Evolutionary conservation across 1,284 basidiomycete species (phyloP).

Genomic region (Meira miltonrushii): DNA sequence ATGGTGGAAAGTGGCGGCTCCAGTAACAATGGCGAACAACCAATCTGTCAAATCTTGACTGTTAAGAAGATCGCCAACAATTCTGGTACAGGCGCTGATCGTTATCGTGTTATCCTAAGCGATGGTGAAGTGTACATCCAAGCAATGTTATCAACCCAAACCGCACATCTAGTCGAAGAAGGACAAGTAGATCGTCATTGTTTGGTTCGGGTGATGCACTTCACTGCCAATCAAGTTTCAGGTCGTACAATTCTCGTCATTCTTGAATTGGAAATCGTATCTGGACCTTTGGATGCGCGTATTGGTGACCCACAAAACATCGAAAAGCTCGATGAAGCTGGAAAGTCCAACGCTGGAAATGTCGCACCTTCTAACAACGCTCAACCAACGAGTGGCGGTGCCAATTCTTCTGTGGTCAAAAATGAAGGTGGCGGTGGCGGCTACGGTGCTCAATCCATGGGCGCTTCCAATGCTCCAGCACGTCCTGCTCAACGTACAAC

Average conservation of each 20-base stretch:
- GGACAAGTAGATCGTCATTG: constrained; percentile 68
- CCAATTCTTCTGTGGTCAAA: constrained; percentile 1
- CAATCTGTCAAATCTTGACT: constrained; percentile 48
- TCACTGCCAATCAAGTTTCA: constrained; percentile 79
- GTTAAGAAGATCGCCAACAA: constrained; percentile 47
- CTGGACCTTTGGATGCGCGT: constrained; percentile 25
- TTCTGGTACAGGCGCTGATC: constrained; percentile 27
- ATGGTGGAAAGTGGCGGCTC: constrained; percentile 36
- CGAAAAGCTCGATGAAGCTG: constrained; percentile 11
- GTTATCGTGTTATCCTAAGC: constrained; percentile 50
- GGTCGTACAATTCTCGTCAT: constrained; percentile 77
- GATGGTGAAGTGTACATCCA: constrained; percentile 49
- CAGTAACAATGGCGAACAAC: constrained; percentile 29
- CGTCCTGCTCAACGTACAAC: constrained; percentile 8
- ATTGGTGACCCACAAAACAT: constrained; percentile 31
- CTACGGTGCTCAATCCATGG: background rate
- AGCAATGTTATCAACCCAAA: constrained; percentile 89
- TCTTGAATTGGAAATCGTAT: constrained; percentile 61
- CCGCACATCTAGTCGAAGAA: constrained; percentile 71
- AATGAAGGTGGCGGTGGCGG: constrained; percentile 1
- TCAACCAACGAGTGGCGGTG: constrained; percentile 8
- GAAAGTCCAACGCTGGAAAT: background rate
- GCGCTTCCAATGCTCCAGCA: background rate
- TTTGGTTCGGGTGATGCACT: constrained; percentile 69
- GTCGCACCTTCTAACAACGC: constrained; percentile 25